Conservation (phyloP, 805 yeast genomes). For the Maudiozyma bulderi region DNA sequence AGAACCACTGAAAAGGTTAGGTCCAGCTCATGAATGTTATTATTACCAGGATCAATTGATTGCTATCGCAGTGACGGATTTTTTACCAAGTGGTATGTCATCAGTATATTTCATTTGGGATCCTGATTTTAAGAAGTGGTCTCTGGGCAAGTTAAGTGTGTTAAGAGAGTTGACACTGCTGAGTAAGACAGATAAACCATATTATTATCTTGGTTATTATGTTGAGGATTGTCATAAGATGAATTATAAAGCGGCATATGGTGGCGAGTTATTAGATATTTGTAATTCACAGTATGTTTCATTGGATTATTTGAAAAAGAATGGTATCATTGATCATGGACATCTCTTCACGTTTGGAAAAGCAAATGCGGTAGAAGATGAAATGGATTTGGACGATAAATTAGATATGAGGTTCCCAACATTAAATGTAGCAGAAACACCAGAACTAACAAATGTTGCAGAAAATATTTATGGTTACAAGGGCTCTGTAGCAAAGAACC, state of each 20-base stretch:
- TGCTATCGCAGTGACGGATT: constrained; percentile 69
- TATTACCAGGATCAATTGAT: constrained; percentile 52
- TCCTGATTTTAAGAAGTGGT: constrained; percentile 59
- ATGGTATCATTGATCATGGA: constrained; percentile 16
- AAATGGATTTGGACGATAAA: constrained; percentile 5
- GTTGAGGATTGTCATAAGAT: constrained; percentile 73
- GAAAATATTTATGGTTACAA: constrained; percentile 33
- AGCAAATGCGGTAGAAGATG: not conserved
- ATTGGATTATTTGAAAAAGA: constrained; percentile 9
- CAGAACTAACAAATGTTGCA: constrained; percentile 15
- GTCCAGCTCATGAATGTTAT: constrained; percentile 75
- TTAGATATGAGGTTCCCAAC: not conserved
- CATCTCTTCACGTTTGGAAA: constrained; percentile 17
- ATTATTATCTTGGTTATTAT: constrained; percentile 74
- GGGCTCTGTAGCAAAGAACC: constrained; percentile 12
- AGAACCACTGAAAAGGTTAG: constrained; percentile 28
- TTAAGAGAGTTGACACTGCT: constrained; percentile 55
- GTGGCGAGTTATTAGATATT: constrained; percentile 61
- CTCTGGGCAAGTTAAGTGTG: constrained; percentile 72
- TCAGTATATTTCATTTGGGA: constrained; percentile 86
- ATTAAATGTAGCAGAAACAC: not conserved
- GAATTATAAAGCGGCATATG: constrained; percentile 71
- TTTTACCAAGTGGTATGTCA: constrained; percentile 67
- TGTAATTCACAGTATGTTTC: constrained; percentile 36
- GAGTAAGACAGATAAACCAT: constrained; percentile 33